Evolutionary conservation across 2,329 filamentous ascomycete species (phyloP), one percentile per base, ranked within the genome.

Genomic region (Ciborinia camelliae): DNA sequence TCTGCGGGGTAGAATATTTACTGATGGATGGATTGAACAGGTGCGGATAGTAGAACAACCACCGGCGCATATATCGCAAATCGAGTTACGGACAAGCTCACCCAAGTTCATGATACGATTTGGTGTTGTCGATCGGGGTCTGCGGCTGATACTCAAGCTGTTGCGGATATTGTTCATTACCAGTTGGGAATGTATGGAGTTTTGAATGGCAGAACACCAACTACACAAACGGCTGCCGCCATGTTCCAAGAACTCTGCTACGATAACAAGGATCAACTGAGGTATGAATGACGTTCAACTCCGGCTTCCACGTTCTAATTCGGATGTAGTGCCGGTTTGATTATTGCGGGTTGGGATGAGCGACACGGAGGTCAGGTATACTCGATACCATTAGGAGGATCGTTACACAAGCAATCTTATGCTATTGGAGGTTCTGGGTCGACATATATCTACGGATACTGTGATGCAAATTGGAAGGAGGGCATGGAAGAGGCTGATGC

Each of bases 401-500:
- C 95, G 59, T 86, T 99, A 72, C 95, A 99, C 87, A 97, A 98
- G 84, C 93, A 97, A 77, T 77, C 93, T 23, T 99, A 97, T 76
- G 87, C 95, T 51, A 99, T 99, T 74, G 93, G 92, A 72, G 95
- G 95, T 53, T 98, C 94, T 26, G 95, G 95, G 50, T 98, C 94
- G 72, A 98, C 95, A 68, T 99, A 99, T 82, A 99, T 99, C 79
- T 99, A 98, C 82, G 95, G 95, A 73, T 98, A 96, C 84, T 98
- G 93, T 77, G 94, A 99, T 77, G 89, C 92, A 65, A 87, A 99
- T 83, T 99, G 95, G 95, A 87, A 84, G 77, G 95, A 98, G 79
- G 87, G 87, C 70, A 98, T 99, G 93, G 91, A 90, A 62, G 92
- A 98, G 82, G 84, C 86, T 63, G 93, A 96, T 68, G 95, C 95